Evolutionary conservation across 2,329 filamentous ascomycete species (phyloP), one percentile per base, ranked within the genome.

Genomic region (Xylaria multiplex): DNA sequence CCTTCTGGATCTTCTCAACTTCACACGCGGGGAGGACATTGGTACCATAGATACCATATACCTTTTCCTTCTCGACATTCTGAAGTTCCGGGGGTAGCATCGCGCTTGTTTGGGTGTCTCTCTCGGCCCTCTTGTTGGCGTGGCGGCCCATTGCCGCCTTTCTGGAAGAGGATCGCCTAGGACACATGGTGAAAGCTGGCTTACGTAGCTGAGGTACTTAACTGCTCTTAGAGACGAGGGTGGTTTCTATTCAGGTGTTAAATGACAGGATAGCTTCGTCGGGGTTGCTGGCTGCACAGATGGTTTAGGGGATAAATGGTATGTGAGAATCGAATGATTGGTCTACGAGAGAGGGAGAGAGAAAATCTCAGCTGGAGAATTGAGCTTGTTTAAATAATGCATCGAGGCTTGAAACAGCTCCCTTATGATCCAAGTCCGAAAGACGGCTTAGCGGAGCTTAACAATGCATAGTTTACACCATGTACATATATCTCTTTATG

Each of bases 111-210:
- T 30, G 49, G 0, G 40, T 9, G n/a, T 2, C 35, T 7, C 42
- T 54, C 22, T 35, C 16, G 30, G 11, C 16, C 16, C 19, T 57
- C 57, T 57, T 65, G 45, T 61, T 67, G 2, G 52, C 35, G 6
- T 19, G 37, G 40, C 65, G 65, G 37, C 65, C 65, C 65, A 67
- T 67, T 11, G 19, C 14, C 27, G 19, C 8, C 37, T 1, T 6
- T n/a, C 7, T 32, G 2, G 14, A 9, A 9, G 11, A 7, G 9
- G 22, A 9, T 48, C 2, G 40, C 9, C n/a, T 24, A 14, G 19
- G 30, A 50, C 2, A 24, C 6, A 19, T 9, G 14, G 14, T 19
- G 14, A 8, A 27, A 55, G 14, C 27, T 4, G 0, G 16, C 35
- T n/a, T n/a, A 40, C 19, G 22, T 16, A 9, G 35, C 35, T 14